Evolutionary conservation across 768 basidiomycete species (phyloP), one percentile per base, ranked within the genome.

Genomic region (Kwoniella sp.): DNA sequence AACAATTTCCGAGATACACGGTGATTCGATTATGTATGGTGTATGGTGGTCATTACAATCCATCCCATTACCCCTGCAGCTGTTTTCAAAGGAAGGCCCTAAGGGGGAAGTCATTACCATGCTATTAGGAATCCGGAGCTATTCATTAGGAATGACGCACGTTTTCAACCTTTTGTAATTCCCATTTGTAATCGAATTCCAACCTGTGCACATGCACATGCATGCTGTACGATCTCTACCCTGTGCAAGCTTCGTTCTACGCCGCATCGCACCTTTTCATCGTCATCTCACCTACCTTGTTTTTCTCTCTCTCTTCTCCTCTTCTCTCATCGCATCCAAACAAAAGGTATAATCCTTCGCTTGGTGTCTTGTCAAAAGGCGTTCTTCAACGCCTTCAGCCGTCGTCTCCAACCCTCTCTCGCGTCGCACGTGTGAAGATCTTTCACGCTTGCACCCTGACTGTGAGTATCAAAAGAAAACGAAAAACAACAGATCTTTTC

Each of bases 341-440:
- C 55, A 65, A 59, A 65, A 51, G 29, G 23, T 30, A 15, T 15
- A 30, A 53, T 55, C 30, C 61, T 30, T 52, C 50, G 26, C 51
- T 65, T 53, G 63, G 47, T 63, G 45, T 58, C 58, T 47, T 26
- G 26, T 58, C 13, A 50, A 51, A 52, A 62, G 62, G 57, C 61
- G 60, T 61, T 34, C 25, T 22, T 25, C 53, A 34, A 67, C 60
- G 55, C 59, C 57, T 31, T 51, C 34, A 41, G 72, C 72, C 72
- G 72, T 73, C 72, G 72, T 70, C 60, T 63, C 72, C 66, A 63
- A 64, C 63, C 65, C 72, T 69, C 72, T 73, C 72, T 67, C 60
- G 67, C 65, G 68, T 66, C 38, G 67, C 66, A 65, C 72, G 72
- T 73, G 72, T 68, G 63, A 63, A 23, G 61, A 60, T 59, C 31